phyloP scores from a whole-genome alignment of 2,329 filamentous ascomycete species.

The Pseudopithomyces maydicus region DNA sequence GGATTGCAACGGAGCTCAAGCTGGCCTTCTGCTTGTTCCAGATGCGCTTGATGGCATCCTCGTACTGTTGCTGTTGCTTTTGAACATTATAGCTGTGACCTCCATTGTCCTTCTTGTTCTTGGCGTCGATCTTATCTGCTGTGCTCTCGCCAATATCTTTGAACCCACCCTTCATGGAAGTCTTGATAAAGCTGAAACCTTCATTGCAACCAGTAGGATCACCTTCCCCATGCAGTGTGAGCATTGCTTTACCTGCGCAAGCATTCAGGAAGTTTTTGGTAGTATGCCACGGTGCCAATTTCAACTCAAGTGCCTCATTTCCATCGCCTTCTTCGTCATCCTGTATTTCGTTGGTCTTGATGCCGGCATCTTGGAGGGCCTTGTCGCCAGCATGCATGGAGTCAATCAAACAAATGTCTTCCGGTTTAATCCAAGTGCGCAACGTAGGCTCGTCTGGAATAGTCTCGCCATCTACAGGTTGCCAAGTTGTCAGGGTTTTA shows the following conservation, averaged over 20 bases:
- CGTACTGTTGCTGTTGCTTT: slow-evolving; percentile 89
- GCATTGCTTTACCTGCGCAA: slow-evolving; percentile 93
- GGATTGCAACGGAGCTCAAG: slow-evolving; percentile 73
- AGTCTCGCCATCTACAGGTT: slow-evolving; percentile 69
- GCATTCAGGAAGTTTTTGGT: slow-evolving; percentile 97
- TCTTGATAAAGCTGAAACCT: slow-evolving; percentile 96
- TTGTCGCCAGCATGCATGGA: slow-evolving; percentile 96
- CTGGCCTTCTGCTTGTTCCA: slow-evolving; percentile 88
- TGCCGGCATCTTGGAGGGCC: slow-evolving; percentile 88
- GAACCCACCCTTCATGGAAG: slow-evolving; percentile 98
- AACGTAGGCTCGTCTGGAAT: slow-evolving; percentile 82
- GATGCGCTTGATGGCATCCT: slow-evolving; percentile 86
- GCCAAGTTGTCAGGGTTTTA: slow-evolving; percentile 85
- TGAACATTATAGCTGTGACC: slow-evolving; percentile 98
- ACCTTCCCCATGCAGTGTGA: slow-evolving; percentile 90
- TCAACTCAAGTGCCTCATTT: slow-evolving; percentile 79
- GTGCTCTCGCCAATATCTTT: slow-evolving; percentile 88
- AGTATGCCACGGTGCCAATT: slow-evolving; percentile 93
- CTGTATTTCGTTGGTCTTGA: slow-evolving; percentile 70
- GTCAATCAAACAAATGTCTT: slow-evolving; percentile 92
- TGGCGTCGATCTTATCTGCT: slow-evolving; percentile 83
- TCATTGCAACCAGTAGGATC: slow-evolving; percentile 93
- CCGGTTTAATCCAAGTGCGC: slow-evolving; percentile 87
- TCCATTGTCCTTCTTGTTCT: slow-evolving; percentile 69
- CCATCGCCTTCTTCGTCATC: slow-evolving; percentile 66